A percentile compares a stretch with the other conserved stretches of the same genome.
Conservation (phyloP, 768 basidiomycete genomes). For the Piloderma croceum region DNA sequence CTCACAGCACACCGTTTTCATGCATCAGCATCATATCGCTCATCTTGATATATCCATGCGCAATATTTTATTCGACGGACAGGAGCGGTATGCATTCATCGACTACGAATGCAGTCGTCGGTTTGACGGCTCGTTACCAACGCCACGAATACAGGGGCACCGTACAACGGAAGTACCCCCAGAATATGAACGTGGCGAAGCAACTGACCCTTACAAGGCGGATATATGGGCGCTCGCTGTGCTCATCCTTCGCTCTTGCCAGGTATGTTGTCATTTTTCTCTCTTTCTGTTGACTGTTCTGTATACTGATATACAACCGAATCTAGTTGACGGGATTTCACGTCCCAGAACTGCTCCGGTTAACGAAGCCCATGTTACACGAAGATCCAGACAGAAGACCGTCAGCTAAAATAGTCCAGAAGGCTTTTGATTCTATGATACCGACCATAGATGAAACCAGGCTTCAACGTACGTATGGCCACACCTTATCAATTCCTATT, state of each 20-base stretch:
- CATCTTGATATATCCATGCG: constrained; percentile 70
- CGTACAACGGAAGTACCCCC: constrained; percentile 67
- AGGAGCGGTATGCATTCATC: constrained; percentile 64
- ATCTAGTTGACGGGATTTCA: constrained; percentile 49
- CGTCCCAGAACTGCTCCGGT: constrained; percentile 52
- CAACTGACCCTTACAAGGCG: constrained; percentile 57
- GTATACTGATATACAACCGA: no score
- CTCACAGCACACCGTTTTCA: constrained; percentile 58
- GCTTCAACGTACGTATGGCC: constrained; percentile 16
- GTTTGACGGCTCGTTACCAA: constrained; percentile 32
- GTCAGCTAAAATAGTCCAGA: constrained; percentile 40
- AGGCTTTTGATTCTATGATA: constrained; percentile 46
- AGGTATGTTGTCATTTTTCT: no score
- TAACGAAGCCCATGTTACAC: constrained; percentile 58
- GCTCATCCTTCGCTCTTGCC: constrained; percentile 57
- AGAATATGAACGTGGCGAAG: constrained; percentile 51
- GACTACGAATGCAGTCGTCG: constrained; percentile 66
- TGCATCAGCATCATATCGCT: constrained; percentile 61
- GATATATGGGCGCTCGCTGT: constrained; percentile 72
- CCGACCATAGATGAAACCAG: constrained; percentile 35
- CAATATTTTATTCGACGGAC: constrained; percentile 63
- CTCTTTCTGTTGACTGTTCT: no score
- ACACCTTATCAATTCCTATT: no score
- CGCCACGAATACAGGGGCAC: constrained; percentile 36
- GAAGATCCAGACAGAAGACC: constrained; percentile 49